A percentile compares a stretch with the other conserved stretches of the same genome.
Evolutionary conservation across 352 stramenopile genomes (phyloP).

Genomic region (Elongisporangium undulatum): DNA sequence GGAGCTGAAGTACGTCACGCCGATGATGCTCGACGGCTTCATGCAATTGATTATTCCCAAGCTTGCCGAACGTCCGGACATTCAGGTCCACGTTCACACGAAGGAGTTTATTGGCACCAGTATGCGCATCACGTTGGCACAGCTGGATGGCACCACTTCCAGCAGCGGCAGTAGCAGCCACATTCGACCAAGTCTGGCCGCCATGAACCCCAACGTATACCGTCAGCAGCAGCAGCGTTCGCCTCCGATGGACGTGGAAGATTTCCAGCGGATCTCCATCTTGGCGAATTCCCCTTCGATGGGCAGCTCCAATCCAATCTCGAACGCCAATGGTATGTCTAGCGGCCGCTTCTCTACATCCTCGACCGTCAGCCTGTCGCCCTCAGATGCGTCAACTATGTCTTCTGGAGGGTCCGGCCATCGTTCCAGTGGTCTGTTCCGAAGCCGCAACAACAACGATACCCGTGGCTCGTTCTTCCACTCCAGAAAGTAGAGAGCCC

Average conservation of each 20-base stretch:
- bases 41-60: conserved; percentile 89
- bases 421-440: conserved; percentile 42
- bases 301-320: not conserved
- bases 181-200: conserved; percentile 3
- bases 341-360: conserved; percentile 35
- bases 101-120: conserved; percentile 90
- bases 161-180: conserved; percentile 5
- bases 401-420: conserved; percentile 34
- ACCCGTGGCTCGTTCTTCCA: conserved; percentile 60
- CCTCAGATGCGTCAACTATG: conserved; percentile 34
- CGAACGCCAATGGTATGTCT: conserved; percentile 9
- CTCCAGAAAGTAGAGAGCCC: conserved; percentile 38
- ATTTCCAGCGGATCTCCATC: conserved; percentile 71
- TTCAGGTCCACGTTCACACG: conserved; percentile 86
- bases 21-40: conserved; percentile 89
- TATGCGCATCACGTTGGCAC: conserved; percentile 84
- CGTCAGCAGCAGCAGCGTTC: conserved; percentile 17
- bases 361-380: conserved; percentile 50
- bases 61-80: conserved; percentile 72
- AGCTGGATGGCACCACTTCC: conserved; percentile 28
- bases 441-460: conserved; percentile 34
- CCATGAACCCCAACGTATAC: not conserved
- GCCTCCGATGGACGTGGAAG: conserved; percentile 45
- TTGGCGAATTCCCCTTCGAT: conserved; percentile 28
- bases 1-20: conserved; percentile 87